phyloP scores from a whole-genome alignment of 1,284 basidiomycete genomes.

The Papiliotrema fonsecae region DNA sequence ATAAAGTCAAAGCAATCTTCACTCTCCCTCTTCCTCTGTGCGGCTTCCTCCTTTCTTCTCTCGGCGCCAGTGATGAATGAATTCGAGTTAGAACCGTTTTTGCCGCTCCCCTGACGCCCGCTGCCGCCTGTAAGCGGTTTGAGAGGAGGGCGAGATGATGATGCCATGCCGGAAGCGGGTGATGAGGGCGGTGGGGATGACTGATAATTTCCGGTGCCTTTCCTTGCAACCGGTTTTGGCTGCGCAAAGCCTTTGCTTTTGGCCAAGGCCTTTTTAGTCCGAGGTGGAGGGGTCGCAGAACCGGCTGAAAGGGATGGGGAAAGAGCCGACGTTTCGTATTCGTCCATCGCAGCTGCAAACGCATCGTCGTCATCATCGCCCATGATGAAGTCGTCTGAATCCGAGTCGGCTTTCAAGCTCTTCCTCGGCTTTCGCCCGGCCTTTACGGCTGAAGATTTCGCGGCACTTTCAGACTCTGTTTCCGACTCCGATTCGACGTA shows the following conservation, averaged over 20 bases:
- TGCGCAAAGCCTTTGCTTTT: too few species aligned
- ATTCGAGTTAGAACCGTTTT: constrained; percentile 27
- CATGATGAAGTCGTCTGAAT: constrained; percentile 42
- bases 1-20: constrained; percentile 84
- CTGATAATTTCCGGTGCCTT: too few species aligned
- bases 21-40: constrained; percentile 71
- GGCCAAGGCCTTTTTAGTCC: neutral
- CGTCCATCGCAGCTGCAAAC: constrained; percentile 14
- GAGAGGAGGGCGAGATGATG: constrained; percentile 1
- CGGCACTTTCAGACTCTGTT: constrained; percentile 4
- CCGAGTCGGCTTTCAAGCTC: constrained; percentile 38
- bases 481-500: constrained; percentile 42
- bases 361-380: constrained; percentile 40
- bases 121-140: constrained; percentile 3
- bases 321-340: neutral
- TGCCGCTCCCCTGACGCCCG: neutral
- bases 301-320: neutral
- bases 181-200: too few species aligned
- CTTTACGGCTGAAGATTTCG: neutral
- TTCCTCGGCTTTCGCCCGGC: constrained; percentile 31
- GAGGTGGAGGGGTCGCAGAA: constrained; percentile 1
- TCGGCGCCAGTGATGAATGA: constrained; percentile 76
- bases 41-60: constrained; percentile 66
- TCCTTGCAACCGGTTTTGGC: too few species aligned
- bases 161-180: neutral